These are phyloP conservation scores for Kluyveromyces marxianus DNA, from an alignment of 1,139 yeast species.

Conservation along the genomic window DNA sequence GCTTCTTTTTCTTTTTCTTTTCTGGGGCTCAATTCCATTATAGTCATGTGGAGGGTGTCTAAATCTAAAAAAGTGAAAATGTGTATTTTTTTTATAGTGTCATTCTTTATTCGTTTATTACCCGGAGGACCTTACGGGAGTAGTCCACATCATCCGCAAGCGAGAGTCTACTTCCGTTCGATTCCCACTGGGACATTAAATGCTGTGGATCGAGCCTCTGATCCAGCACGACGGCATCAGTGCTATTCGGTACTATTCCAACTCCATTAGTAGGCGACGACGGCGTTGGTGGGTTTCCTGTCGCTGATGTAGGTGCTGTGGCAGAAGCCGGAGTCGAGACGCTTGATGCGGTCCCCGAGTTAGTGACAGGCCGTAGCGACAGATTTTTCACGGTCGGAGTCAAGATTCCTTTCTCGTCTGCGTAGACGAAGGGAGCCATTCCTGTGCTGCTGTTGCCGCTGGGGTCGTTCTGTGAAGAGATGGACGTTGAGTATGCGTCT, in stretches of 20 bases:
- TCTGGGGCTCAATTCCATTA: too few relatives aligned
- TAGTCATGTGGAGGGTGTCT: too few relatives aligned
- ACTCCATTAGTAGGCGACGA: background rate
- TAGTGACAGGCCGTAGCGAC: too few relatives aligned
- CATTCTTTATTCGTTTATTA: conserved; percentile 43
- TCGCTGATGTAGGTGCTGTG: background rate
- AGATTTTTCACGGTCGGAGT: conserved; percentile 8
- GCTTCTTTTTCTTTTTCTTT: too few relatives aligned
- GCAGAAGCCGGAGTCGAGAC: background rate
- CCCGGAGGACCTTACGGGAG: conserved; percentile 59
- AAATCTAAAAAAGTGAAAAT: too few relatives aligned
- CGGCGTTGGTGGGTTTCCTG: background rate
- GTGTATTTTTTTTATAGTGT: too few relatives aligned
- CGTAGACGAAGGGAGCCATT: conserved; percentile 12
- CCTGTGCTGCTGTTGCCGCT: background rate
- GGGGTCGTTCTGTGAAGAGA: conserved; percentile 2
- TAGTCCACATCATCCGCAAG: conserved; percentile 70
- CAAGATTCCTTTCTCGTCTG: conserved; percentile 20
- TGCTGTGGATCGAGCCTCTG: conserved; percentile 62
- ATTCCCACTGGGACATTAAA: conserved; percentile 44
- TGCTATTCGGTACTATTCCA: too few relatives aligned
- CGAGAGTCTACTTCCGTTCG: conserved; percentile 47
- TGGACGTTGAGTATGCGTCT: conserved; percentile 14
- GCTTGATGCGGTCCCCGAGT: too few relatives aligned
- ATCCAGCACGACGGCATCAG: conserved; percentile 46